Evolutionary conservation across 2,329 filamentous ascomycete species (phyloP), one percentile per base, ranked within the genome.

Genomic region (Truncatella angustata): DNA sequence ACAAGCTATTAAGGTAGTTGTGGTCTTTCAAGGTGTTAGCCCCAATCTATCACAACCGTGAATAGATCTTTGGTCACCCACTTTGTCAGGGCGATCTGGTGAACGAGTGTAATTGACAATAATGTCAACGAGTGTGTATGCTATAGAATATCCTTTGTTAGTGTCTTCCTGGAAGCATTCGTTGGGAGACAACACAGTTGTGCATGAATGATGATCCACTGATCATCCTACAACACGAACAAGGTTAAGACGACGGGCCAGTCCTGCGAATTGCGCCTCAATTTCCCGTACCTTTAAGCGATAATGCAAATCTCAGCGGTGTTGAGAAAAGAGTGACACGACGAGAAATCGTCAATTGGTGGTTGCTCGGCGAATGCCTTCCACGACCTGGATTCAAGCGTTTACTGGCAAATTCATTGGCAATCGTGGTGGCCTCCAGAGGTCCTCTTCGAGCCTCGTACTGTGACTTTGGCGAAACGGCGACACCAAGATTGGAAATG

Each of bases 91-190:
- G 56, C 39, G 56, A 66, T 64, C 66, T 54, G 63, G 58, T 56
- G 60, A 75, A 74, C 71, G 72, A 75, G 68, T 72, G 72, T 74
- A 74, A 67, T 71, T 74, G 72, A 75, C 72, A 68, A 67, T 52
- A 57, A 63, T 70, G 70, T 72, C 70, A 73, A 73, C 60, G 69
- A 71, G 66, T 63, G n/a, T n/a, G 70, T 61, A 64, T 63, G 63
- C 63, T 69, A 45, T 53, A 35, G 26, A 28, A 32, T 20, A 36
- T 48, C 7, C 28, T 34, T 34, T 46, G 39, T 20, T 21, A 21
- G 21, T 11, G 54, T 66, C 54, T 63, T 37, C n/a, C 39, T 35
- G 24, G 4, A 28, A n/a, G 20, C 24, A 16, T 24, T 37, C 46
- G 44, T 49, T 12, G 32, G 24, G 32, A 20, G 28, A 39, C 28